Conservation (phyloP, 139 green algal species). For the Pleodorina starrii region DNA sequence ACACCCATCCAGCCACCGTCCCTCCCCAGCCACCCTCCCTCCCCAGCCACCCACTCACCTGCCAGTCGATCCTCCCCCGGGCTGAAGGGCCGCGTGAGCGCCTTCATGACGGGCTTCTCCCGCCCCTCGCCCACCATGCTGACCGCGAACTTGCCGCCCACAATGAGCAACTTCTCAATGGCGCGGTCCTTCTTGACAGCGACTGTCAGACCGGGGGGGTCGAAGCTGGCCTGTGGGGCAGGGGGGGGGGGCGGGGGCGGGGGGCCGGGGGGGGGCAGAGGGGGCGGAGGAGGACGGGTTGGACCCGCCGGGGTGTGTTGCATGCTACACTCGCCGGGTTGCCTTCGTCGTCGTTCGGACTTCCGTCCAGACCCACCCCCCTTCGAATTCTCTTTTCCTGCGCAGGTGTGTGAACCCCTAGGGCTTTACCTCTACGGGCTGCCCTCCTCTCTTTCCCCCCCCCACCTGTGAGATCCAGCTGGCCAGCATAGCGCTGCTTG, state of each 20-base stretch:
- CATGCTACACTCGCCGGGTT: too few relatives aligned
- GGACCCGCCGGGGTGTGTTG: too few relatives aligned
- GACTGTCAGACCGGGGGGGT: slow-evolving; percentile 93
- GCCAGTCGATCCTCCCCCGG: slow-evolving; percentile 92
- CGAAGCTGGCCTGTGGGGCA: slow-evolving; percentile 84
- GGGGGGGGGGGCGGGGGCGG: not conserved
- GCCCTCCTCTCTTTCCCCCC: not conserved
- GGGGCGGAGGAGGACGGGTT: not conserved
- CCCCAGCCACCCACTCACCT: slow-evolving; percentile 30
- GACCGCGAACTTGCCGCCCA: slow-evolving; percentile 84
- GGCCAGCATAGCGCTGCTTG: slow-evolving; percentile 90
- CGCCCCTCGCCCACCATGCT: slow-evolving; percentile 88
- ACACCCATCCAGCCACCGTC: too few relatives aligned
- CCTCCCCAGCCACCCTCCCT: not conserved
- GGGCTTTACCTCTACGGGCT: too few relatives aligned
- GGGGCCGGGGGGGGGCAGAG: not conserved
- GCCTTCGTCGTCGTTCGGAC: too few relatives aligned
- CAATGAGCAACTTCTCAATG: slow-evolving; percentile 88
- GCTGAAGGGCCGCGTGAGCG: slow-evolving; percentile 85
- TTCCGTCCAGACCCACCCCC: too few relatives aligned
- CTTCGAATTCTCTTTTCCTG: too few relatives aligned
- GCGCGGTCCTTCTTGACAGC: slow-evolving; percentile 96
- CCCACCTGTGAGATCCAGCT: slow-evolving; percentile 91
- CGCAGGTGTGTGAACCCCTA: too few relatives aligned
- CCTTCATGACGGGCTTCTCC: slow-evolving; percentile 44